Conservation (phyloP, 306 rosid genomes). For the Acacia crassicarpa region DNA sequence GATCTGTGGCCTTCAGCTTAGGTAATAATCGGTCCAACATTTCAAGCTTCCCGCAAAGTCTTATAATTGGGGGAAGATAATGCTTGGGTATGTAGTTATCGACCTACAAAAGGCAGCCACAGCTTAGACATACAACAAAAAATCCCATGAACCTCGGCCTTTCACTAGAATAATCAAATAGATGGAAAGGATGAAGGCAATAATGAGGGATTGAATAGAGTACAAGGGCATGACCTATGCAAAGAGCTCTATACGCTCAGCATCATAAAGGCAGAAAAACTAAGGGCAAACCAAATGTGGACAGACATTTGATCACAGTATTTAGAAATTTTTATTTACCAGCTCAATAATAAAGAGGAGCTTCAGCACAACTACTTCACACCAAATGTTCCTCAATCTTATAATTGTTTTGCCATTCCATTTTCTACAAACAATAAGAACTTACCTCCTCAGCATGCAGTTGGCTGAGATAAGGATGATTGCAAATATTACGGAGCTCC, state of each 20-base stretch:
- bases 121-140: constrained; percentile 7
- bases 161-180: constrained; percentile 18
- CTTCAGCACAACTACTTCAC: background rate
- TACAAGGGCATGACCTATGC: background rate
- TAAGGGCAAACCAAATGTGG: background rate
- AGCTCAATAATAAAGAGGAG: background rate
- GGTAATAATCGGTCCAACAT: constrained; percentile 96
- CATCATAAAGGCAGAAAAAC: background rate
- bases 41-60: constrained; percentile 99
- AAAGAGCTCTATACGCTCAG: background rate
- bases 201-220: background rate
- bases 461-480: constrained; percentile 99
- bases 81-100: constrained; percentile 85
- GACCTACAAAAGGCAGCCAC: constrained; percentile 57
- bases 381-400: background rate
- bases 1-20: constrained; percentile 94
- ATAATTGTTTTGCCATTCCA: constrained; percentile 10
- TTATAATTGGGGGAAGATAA: constrained; percentile 85
- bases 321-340: background rate
- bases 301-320: background rate
- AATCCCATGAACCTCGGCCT: constrained; percentile 22
- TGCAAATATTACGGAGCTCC: constrained; percentile 99
- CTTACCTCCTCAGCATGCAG: constrained; percentile 95
- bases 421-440: constrained; percentile 23
- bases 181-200: background rate